phyloP scores from a whole-genome alignment of 2,329 filamentous ascomycete species.

The Alternaria triticina region DNA sequence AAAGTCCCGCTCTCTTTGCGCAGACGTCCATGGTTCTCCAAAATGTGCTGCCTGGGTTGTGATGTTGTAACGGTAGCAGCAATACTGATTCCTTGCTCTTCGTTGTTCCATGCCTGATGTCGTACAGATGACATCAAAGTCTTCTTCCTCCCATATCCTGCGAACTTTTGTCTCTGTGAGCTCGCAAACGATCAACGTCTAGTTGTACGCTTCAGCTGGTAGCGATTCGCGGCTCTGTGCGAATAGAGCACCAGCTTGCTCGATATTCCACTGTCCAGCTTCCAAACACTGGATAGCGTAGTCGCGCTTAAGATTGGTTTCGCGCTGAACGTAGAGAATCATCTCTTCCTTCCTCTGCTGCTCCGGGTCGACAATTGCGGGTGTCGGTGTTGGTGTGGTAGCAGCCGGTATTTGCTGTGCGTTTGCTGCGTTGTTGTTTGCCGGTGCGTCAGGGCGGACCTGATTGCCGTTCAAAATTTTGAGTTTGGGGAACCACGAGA shows the following conservation, averaged over 20 bases:
- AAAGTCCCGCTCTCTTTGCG: background rate
- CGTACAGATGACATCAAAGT: background rate
- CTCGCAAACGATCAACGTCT: constrained; percentile 5
- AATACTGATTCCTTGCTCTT: background rate
- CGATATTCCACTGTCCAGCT: constrained; percentile 80
- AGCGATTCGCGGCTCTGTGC: constrained; percentile 69
- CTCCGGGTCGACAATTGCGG: constrained; percentile 6
- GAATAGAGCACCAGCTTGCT: constrained; percentile 76
- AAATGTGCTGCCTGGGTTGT: background rate
- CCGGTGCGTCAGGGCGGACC: constrained; percentile 70
- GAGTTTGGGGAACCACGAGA: constrained; percentile 83
- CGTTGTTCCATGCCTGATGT: background rate
- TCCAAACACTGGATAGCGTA: constrained; percentile 83
- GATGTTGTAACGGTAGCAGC: background rate
- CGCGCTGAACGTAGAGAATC: constrained; percentile 71
- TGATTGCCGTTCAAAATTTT: constrained; percentile 76
- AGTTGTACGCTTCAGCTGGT: constrained; percentile 52
- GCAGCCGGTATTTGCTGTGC: constrained; percentile 4
- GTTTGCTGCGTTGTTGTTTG: constrained; percentile 13
- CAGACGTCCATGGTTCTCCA: background rate
- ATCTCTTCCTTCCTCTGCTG: constrained; percentile 68
- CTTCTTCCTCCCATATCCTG: background rate
- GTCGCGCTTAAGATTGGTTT: constrained; percentile 79
- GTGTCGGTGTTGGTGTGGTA: constrained; percentile 24
- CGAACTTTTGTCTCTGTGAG: background rate